Conservation (phyloP, 345 rosid genomes). For the Eucalyptus cloeziana region DNA sequence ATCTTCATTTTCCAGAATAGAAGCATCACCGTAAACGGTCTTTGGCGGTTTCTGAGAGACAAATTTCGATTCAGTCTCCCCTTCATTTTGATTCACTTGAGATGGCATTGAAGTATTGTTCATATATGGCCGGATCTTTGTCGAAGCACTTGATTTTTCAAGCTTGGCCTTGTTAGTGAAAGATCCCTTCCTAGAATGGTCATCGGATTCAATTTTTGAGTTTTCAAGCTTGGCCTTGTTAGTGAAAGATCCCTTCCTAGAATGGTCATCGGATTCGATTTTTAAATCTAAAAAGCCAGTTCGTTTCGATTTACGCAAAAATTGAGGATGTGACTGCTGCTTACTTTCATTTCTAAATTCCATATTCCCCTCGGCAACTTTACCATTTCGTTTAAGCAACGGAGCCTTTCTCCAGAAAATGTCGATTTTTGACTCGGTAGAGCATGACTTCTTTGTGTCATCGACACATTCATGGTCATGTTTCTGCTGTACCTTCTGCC, state of each 20-base stretch:
- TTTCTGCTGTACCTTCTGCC: conserved; percentile 41
- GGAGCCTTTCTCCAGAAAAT: not conserved
- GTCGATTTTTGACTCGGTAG: conserved; percentile 3
- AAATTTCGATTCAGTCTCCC: conserved; percentile 1
- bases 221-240: conserved; percentile 4
- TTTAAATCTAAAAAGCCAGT: conserved; percentile 12
- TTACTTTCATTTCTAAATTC: conserved; percentile 3
- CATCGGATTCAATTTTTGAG: conserved; percentile 9
- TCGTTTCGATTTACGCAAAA: conserved; percentile 15
- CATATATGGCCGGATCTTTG: not conserved
- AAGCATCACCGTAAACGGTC: not conserved
- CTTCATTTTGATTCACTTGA: not conserved
- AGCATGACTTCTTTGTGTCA: not conserved
- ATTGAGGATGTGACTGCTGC: conserved; percentile 7
- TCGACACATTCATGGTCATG: not conserved
- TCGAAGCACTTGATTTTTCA: not conserved
- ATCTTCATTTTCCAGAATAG: not conserved
- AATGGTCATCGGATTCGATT: conserved; percentile 1
- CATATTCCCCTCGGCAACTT: not conserved
- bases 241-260: conserved; percentile 7
- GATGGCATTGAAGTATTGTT: not conserved
- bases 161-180: conserved; percentile 9
- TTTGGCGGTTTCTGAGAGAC: not conserved
- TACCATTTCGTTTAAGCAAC: not conserved
- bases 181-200: conserved; percentile 4